Base-by-base conservation (phyloP, 768 basidiomycete species). In the Hericium rajendrae region DNA sequence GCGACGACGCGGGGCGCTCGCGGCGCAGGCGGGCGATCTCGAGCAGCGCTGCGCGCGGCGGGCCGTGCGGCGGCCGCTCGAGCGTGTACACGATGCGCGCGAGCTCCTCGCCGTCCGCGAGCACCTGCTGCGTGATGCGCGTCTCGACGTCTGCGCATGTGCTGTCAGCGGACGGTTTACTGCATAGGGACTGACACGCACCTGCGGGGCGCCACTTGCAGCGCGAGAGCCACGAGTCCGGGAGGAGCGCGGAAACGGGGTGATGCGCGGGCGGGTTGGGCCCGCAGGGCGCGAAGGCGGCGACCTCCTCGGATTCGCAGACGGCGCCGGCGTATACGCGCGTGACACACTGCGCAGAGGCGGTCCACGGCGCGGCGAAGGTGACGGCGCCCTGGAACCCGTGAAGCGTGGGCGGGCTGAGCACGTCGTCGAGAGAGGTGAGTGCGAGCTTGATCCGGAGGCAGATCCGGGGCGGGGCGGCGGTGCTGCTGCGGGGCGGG, bases 201-300 rank as follows among this genome's bases (percentile, higher is more conserved):
- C 86, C 71, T 60, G 78, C 69, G 66, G 85, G 83, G 60, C 85
- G 74, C 87, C 86, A 86, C 58, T 84, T 78, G 69, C 86, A 86
- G 58, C 81, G 74, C 64, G 68, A 81, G 51, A 91, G 72, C 15
- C 75, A 69, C 20, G 86, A 87, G 59, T 88, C 86, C 46, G 88
- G 86, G 51, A 90, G 73, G 56, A 77, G 69, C 53, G 81, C 78
- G 60, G 79, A 77, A 2, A 80, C 74, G 46, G 72, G 54, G 20
- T 62, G 38, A 52, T 53, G 11, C 26, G 58, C 37, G 43, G 63
- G 51, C 56, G 59, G 37, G 59, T 59, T 54, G 56, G 60, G 48
- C 55, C 57, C 48, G 28, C 76, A 71, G 32, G 80, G 68, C 26
- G 80, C 76, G 55, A 87, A 74, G 28, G 72, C 65, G 52, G 74